These are phyloP conservation scores for Colletotrichum somersetense DNA, from an alignment of 2,329 filamentous ascomycete genomes.

Conservation along the genomic window DNA sequence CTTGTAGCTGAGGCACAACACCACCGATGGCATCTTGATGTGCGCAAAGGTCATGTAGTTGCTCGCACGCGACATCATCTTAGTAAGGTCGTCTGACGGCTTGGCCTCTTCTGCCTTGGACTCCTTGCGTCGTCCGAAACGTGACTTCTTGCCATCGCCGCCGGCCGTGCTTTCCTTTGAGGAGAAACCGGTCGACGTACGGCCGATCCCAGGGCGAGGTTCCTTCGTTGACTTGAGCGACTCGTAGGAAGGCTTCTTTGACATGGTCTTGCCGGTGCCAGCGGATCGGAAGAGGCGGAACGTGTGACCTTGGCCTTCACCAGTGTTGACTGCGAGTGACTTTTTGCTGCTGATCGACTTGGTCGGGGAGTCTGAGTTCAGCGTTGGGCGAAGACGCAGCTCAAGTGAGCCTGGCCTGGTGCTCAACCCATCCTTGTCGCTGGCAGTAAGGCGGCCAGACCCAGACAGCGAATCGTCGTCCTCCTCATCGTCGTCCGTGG, in stretches of 20 bases:
- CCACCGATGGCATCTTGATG: constrained; percentile 94
- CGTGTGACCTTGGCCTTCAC: constrained; percentile 55
- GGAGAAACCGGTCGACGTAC: constrained; percentile 61
- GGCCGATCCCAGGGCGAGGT: constrained; percentile 59
- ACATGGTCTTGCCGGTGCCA: constrained; percentile 58
- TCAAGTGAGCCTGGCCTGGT: constrained; percentile 82
- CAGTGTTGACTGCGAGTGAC: constrained; percentile 62
- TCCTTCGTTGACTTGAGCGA: constrained; percentile 61
- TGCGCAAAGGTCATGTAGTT: constrained; percentile 98
- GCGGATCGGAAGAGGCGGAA: constrained; percentile 66
- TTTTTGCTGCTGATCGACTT: constrained; percentile 55
- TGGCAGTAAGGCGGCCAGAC: constrained; percentile 54
- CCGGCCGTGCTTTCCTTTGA: constrained; percentile 55
- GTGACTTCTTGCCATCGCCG: constrained; percentile 60
- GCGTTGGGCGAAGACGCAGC: constrained; percentile 83
- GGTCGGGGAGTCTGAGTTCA: constrained; percentile 68
- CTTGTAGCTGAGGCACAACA: constrained; percentile 96
- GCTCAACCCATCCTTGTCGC: constrained; percentile 64
- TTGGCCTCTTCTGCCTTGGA: constrained; percentile 67
- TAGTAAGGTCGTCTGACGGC: constrained; percentile 88
- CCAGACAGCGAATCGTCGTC: constrained; percentile 57
- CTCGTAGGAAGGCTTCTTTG: constrained; percentile 69
- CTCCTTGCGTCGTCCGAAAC: constrained; percentile 69
- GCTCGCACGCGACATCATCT: constrained; percentile 95
- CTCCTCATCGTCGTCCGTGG: constrained; percentile 64